Evolutionary conservation across 331 rosid species (phyloP).

Genomic region (Phaseolus coccineus): DNA sequence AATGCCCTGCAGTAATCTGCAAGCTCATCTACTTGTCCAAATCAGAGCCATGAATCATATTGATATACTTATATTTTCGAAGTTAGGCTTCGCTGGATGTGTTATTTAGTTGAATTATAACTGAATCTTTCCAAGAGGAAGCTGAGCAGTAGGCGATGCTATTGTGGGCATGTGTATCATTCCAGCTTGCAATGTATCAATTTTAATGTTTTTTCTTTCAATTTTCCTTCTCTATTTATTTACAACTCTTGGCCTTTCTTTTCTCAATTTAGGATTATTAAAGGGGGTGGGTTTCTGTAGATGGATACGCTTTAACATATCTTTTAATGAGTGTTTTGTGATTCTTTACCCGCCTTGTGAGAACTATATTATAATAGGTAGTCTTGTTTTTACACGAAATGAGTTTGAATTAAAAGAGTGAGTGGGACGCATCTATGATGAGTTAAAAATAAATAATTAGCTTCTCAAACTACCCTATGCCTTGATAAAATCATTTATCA

Average conservation of each 20-base stretch:
- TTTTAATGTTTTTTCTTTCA: slow-evolving; percentile 39
- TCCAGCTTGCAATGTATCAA: slow-evolving; percentile 64
- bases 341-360: slow-evolving; percentile 31
- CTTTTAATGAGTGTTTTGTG: slow-evolving; percentile 55
- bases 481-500: neutral
- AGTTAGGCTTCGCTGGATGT: slow-evolving; percentile 54
- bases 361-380: slow-evolving; percentile 37
- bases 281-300: slow-evolving; percentile 62
- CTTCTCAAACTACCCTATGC: neutral
- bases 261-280: slow-evolving; percentile 52
- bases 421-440: neutral
- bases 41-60: slow-evolving; percentile 47
- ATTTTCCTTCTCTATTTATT: slow-evolving; percentile 44
- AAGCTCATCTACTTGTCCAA: slow-evolving; percentile 50
- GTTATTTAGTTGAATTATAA: slow-evolving; percentile 42
- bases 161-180: slow-evolving; percentile 60
- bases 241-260: slow-evolving; percentile 33
- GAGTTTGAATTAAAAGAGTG: neutral
- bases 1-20: slow-evolving; percentile 47
- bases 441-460: neutral
- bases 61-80: slow-evolving; percentile 41
- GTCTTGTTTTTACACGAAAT: slow-evolving; percentile 25
- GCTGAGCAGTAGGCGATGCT: slow-evolving; percentile 58
- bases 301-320: slow-evolving; percentile 52
- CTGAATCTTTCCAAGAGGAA: slow-evolving; percentile 53